These are phyloP conservation scores for Sarocladiaceae sp. DNA, from an alignment of 2,329 filamentous ascomycete genomes.

Conservation along the genomic window DNA sequence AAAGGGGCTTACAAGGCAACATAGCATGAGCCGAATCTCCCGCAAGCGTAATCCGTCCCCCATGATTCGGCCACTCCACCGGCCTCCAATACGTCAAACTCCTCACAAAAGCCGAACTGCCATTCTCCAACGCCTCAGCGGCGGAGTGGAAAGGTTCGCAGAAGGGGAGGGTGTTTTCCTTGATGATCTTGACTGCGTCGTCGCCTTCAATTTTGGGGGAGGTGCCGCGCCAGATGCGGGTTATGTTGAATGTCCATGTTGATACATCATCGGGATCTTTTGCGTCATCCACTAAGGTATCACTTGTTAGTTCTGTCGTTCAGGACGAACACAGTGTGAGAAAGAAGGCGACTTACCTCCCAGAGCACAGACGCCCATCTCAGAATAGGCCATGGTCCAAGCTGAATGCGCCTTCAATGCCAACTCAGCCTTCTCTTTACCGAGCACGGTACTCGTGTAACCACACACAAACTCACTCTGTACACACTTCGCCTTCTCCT, in stretches of 20 bases:
- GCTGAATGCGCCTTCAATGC: slow-evolving; percentile 8
- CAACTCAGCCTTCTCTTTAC: neutral
- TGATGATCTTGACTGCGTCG: slow-evolving; percentile 7
- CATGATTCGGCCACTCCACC: slow-evolving; percentile 7
- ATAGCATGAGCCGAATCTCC: slow-evolving; percentile 35
- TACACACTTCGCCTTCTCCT: neutral
- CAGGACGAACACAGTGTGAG: neutral
- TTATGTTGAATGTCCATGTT: slow-evolving; percentile 12
- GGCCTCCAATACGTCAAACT: slow-evolving; percentile 2
- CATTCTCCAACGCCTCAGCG: neutral
- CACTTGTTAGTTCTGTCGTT: neutral
- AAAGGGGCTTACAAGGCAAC: slow-evolving; percentile 21
- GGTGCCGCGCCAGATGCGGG: slow-evolving; percentile 12
- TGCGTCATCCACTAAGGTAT: slow-evolving; percentile 7
- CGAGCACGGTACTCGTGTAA: slow-evolving; percentile 9
- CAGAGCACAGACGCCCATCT: slow-evolving; percentile 9
- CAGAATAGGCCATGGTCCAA: slow-evolving; percentile 10
- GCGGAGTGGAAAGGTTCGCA: slow-evolving; percentile 10
- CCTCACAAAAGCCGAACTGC: slow-evolving; percentile 1
- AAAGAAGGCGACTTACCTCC: neutral
- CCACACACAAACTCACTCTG: slow-evolving; percentile 7
- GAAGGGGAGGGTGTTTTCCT: slow-evolving; percentile 4
- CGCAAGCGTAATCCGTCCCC: slow-evolving; percentile 17
- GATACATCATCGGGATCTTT: slow-evolving; percentile 6
- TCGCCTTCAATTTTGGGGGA: slow-evolving; percentile 9